Percentiles rank a stretch among this genome's conserved stretches.
These are phyloP conservation scores for Xylaria acuta DNA, from an alignment of 495 filamentous ascomycete genomes.

Conservation along the genomic window DNA sequence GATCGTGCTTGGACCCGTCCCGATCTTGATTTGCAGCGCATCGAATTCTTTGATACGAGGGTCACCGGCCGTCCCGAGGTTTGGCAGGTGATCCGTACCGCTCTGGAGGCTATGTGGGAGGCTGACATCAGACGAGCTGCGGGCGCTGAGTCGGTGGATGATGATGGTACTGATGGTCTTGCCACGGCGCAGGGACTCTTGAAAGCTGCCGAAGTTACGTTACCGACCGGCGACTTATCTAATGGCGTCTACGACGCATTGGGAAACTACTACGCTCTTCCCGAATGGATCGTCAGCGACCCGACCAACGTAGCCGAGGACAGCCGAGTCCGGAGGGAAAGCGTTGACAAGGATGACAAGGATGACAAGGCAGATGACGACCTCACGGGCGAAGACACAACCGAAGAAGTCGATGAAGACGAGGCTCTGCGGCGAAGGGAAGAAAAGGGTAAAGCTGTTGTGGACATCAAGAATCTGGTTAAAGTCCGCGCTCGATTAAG, in stretches of 20 bases:
- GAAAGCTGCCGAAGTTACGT: slow-evolving; percentile 77
- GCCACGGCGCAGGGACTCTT: slow-evolving; percentile 79
- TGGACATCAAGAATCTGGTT: slow-evolving; percentile 58
- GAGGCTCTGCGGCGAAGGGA: slow-evolving; percentile 66
- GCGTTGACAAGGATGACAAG: slow-evolving; percentile 46
- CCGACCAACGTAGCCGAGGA: slow-evolving; percentile 70
- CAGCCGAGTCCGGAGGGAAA: slow-evolving; percentile 29
- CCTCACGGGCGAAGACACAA: slow-evolving; percentile 50
- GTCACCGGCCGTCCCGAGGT: slow-evolving; percentile 77
- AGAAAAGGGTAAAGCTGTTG: slow-evolving; percentile 67
- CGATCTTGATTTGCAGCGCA: slow-evolving; percentile 53
- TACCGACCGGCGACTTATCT: slow-evolving; percentile 75
- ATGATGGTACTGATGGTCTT: slow-evolving; percentile 49
- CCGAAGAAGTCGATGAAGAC: slow-evolving; percentile 51
- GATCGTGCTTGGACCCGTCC: slow-evolving; percentile 53
- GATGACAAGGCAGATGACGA: slow-evolving; percentile 53
- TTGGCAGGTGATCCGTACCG: slow-evolving; percentile 75
- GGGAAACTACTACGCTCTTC: slow-evolving; percentile 77
- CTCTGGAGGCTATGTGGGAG: slow-evolving; percentile 67
- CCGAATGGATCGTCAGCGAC: slow-evolving; percentile 76
- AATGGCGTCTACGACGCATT: slow-evolving; percentile 80
- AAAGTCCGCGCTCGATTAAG: slow-evolving; percentile 72
- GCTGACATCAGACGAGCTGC: slow-evolving; percentile 37
- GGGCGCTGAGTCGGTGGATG: slow-evolving; percentile 32
- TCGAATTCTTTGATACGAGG: slow-evolving; percentile 83